These are phyloP conservation scores for Blumeriella jaapii DNA, from an alignment of 2,329 filamentous ascomycete genomes.

Conservation along the genomic window DNA sequence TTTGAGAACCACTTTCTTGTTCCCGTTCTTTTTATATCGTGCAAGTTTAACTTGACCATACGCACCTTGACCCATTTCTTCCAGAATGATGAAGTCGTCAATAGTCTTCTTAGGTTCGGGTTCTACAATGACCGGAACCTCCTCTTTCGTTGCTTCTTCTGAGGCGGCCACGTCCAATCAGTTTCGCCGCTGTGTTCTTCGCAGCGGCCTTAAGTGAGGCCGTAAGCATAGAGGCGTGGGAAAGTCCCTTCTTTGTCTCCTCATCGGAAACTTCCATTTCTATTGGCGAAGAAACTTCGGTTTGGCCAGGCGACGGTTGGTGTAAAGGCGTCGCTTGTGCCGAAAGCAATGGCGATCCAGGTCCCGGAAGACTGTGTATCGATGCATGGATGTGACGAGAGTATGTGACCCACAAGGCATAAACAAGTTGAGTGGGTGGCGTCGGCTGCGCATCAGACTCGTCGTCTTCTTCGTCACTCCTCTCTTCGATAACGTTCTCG, in stretches of 20 bases:
- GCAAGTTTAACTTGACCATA: constrained; percentile 97
- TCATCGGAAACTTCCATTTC: constrained; percentile 45
- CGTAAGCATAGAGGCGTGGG: constrained; percentile 38
- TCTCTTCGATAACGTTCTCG: constrained; percentile 54
- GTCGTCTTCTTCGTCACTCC: constrained; percentile 39
- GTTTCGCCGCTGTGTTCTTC: constrained; percentile 40
- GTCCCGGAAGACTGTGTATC: constrained; percentile 45
- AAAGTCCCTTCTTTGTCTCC: constrained; percentile 30
- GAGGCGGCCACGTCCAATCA: constrained; percentile 33
- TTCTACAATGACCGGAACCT: constrained; percentile 27
- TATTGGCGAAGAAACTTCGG: constrained; percentile 43
- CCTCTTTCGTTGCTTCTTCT: constrained; percentile 26
- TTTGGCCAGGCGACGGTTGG: constrained; percentile 69
- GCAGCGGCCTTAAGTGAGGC: constrained; percentile 47
- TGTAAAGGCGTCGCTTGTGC: constrained; percentile 60
- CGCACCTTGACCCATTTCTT: constrained; percentile 97
- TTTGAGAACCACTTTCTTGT: constrained; percentile 85
- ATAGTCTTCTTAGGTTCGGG: constrained; percentile 66
- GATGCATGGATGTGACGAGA: constrained; percentile 81
- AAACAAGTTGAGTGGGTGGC: constrained; percentile 65
- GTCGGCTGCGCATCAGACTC: constrained; percentile 32
- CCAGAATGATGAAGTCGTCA: constrained; percentile 79
- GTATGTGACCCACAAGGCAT: constrained; percentile 94
- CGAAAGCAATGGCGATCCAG: constrained; percentile 51
- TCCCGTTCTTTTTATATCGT: constrained; percentile 63